Evolutionary conservation across 148 eudicot genomes (phyloP), one percentile per base, ranked within the genome.

Genomic region (Silene latifolia): DNA sequence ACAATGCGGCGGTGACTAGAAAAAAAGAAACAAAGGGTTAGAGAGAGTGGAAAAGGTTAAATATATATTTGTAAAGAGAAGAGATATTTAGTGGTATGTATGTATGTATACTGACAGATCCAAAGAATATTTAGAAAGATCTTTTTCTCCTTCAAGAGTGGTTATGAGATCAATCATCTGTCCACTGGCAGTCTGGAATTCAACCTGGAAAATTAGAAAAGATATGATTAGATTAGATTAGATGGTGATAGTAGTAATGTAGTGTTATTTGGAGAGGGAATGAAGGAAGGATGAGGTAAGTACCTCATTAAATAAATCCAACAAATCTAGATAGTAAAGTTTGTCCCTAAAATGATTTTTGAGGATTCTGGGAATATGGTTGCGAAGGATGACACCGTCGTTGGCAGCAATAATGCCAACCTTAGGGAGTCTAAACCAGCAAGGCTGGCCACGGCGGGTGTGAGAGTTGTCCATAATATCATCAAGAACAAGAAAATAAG

Each of bases 111-210:
- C 97, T 89, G 67, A 96, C 99, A 89, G 81, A 63, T 86, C 71
- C 87, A 96, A 77, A 25, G 96, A 86, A 81, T 90, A 96, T 71
- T 92, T 96, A 5, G 92, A 86, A 46, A 96, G 83, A 79, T 92
- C 98, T 82, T 92, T 90, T 74, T 92, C 93, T 86, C 98, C 99
- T 77, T 85, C 92, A 78, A 90, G 80, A 39, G 97, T 90, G 51
- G 97, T 92, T 72, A 92, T 90, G 79, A 90, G 79, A 89, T 96
- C 99, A 77, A 96, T 96, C 99, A 96, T 90, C 81, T 96, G 98
- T 77, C 99, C 99, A 53, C 87, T 88, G 70, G 92, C 86, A 80
- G 99, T 96, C 80, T 92, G 99, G 77, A 89, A 92, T 79, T 96
- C 99, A 42, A 92, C 94, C 99, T 95, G 78, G 24, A 23, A 19